Conservation (phyloP, 371 early-diverging fungal species). For the Thermomucor indicae-seudaticae region DNA sequence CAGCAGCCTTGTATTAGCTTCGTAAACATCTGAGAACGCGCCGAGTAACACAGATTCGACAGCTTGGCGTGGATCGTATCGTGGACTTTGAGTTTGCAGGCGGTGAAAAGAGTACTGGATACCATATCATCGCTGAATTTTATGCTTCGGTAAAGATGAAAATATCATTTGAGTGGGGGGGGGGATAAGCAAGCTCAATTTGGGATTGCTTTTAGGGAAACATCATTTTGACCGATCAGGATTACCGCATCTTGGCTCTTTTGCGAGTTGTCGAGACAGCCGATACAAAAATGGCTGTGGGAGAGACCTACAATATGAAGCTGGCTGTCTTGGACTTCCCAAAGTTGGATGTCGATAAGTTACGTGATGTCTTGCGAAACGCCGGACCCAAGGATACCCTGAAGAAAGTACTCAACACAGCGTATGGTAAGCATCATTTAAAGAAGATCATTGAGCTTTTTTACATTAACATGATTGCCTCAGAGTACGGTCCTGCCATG, state of each 20-base stretch:
- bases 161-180: background rate
- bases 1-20: constrained; percentile 40
- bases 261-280: constrained; percentile 84
- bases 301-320: constrained; percentile 66
- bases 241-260: constrained; percentile 80
- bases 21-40: constrained; percentile 89
- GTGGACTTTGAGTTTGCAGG: constrained; percentile 91
- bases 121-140: constrained; percentile 93
- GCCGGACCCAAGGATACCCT: constrained; percentile 73
- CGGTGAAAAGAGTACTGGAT: constrained; percentile 60
- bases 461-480: background rate
- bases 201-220: constrained; percentile 69
- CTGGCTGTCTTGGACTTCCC: constrained; percentile 55
- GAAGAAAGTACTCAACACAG: constrained; percentile 73
- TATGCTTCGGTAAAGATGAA: constrained; percentile 72
- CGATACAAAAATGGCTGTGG: constrained; percentile 75
- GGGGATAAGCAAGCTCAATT: background rate
- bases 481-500: constrained; percentile 85
- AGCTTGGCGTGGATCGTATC: constrained; percentile 91
- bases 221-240: constrained; percentile 90
- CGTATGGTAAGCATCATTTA: constrained; percentile 45
- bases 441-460: background rate
- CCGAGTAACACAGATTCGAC: constrained; percentile 76
- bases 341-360: constrained; percentile 51
- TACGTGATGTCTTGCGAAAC: constrained; percentile 47